A percentile compares a stretch with the other conserved stretches of the same genome.
phyloP scores from a whole-genome alignment of 768 basidiomycete genomes.

The Trametes villosa region DNA sequence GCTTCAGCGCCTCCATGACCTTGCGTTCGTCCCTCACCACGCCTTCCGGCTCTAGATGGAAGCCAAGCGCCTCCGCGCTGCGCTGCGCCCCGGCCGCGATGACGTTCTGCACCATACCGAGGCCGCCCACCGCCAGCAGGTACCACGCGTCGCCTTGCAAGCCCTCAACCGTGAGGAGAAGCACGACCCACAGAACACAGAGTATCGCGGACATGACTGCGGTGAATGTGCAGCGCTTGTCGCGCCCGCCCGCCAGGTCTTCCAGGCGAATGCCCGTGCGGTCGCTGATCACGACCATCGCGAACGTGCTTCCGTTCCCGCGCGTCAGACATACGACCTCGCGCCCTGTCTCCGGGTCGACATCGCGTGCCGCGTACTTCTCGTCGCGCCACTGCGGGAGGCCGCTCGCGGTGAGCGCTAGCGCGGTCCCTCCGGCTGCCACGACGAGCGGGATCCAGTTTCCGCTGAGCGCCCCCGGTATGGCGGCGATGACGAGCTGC shows the following conservation, averaged over 20 bases:
- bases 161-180: constrained; percentile 31
- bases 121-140: constrained; percentile 26
- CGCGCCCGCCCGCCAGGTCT: constrained; percentile 36
- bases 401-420: constrained; percentile 30
- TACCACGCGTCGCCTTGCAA: constrained; percentile 31
- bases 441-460: constrained; percentile 38
- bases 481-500: constrained; percentile 36
- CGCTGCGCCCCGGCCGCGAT: constrained; percentile 30
- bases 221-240: constrained; percentile 18
- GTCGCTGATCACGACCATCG: constrained; percentile 37
- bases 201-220: constrained; percentile 18
- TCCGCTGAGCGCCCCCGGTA: constrained; percentile 31
- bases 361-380: constrained; percentile 34
- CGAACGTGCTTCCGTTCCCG: constrained; percentile 36
- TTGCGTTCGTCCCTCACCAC: constrained; percentile 21
- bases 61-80: constrained; percentile 27
- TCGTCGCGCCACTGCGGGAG: constrained; percentile 39
- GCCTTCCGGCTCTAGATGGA: constrained; percentile 26
- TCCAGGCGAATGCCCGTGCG: constrained; percentile 32
- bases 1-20: constrained; percentile 24
- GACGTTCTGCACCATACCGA: constrained; percentile 35
- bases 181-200: constrained; percentile 30
- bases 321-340: constrained; percentile 35
- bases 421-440: constrained; percentile 33
- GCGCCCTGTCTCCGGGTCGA: constrained; percentile 15